Evolutionary conservation across 208 protist species (phyloP).

Genomic region (Leishmania turanica): DNA sequence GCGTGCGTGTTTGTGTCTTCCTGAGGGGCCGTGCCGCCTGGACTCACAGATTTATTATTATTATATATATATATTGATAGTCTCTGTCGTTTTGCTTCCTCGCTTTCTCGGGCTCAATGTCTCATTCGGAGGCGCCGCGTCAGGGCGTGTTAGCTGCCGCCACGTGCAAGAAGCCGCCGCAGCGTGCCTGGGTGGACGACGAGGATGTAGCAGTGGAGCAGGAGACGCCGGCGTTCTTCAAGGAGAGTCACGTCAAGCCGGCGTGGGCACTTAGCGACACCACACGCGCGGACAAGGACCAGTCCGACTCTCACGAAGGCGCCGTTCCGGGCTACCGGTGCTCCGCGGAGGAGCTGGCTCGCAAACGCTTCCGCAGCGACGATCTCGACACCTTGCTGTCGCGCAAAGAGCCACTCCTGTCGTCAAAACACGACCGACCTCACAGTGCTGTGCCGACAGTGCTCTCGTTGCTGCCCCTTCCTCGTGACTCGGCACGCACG

Average conservation of each 20-base stretch:
- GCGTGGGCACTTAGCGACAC: slow-evolving; percentile 61
- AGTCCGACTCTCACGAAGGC: slow-evolving; percentile 6
- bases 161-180: neutral
- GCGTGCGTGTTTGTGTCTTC: neutral
- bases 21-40: neutral
- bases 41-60: neutral
- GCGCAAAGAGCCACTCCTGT: slow-evolving; percentile 74
- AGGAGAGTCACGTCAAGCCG: slow-evolving; percentile 43
- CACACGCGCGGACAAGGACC: slow-evolving; percentile 13
- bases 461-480: slow-evolving; percentile 72
- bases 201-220: slow-evolving; percentile 41
- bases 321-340: slow-evolving; percentile 8
- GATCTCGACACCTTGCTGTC: slow-evolving; percentile 78
- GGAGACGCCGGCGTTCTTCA: slow-evolving; percentile 46
- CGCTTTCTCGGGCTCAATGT: slow-evolving; percentile 13
- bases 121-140: neutral
- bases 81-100: slow-evolving; percentile 1
- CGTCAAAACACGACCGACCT: slow-evolving; percentile 49
- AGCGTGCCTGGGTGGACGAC: slow-evolving; percentile 72
- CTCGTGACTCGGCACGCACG: slow-evolving; percentile 64
- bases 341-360: slow-evolving; percentile 15
- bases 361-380: slow-evolving; percentile 78
- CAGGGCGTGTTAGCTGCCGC: neutral
- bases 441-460: slow-evolving; percentile 48
- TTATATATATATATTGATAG: neutral